These are phyloP conservation scores for Salisapilia sapeloensis DNA, from an alignment of 352 stramenopile genomes.

Conservation along the genomic window DNA sequence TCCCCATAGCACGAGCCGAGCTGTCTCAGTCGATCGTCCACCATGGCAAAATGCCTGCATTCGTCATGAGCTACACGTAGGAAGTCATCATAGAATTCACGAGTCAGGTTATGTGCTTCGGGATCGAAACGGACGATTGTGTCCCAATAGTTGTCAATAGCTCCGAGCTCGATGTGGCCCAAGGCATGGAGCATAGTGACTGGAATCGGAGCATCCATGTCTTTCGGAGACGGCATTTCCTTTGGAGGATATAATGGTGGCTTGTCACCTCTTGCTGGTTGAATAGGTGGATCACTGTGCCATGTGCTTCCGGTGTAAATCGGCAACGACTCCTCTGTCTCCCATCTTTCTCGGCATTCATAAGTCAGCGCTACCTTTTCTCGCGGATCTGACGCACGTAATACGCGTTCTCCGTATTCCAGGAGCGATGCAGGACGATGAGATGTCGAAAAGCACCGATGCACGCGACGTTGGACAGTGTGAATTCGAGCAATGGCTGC, in stretches of 20 bases:
- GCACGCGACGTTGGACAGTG: too few species aligned
- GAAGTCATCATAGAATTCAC: slow-evolving; percentile 62
- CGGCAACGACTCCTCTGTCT: slow-evolving; percentile 10
- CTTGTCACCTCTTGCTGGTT: slow-evolving; percentile 23
- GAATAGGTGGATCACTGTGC: slow-evolving; percentile 12
- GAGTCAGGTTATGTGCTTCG: slow-evolving; percentile 15
- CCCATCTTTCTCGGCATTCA: slow-evolving; percentile 29
- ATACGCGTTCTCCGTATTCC: slow-evolving; percentile 36
- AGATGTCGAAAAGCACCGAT: too few species aligned
- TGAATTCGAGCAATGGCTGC: too few species aligned
- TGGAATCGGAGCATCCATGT: slow-evolving; percentile 36
- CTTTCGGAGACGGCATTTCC: slow-evolving; percentile 50
- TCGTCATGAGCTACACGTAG: slow-evolving; percentile 52
- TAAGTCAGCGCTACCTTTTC: slow-evolving; percentile 51
- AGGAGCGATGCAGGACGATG: too few species aligned
- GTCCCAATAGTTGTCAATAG: slow-evolving; percentile 82
- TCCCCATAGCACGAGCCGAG: slow-evolving; percentile 48
- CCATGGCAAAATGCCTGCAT: slow-evolving; percentile 62
- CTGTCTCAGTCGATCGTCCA: slow-evolving; percentile 39
- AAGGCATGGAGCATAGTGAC: slow-evolving; percentile 67
- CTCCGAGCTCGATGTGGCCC: slow-evolving; percentile 74
- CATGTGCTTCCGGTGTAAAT: slow-evolving; percentile 17
- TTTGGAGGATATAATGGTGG: slow-evolving; percentile 47
- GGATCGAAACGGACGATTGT: slow-evolving; percentile 71
- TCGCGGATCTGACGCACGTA: slow-evolving; percentile 21